phyloP scores from a whole-genome alignment of 116 monocot genomes.

The Zostera marina region DNA sequence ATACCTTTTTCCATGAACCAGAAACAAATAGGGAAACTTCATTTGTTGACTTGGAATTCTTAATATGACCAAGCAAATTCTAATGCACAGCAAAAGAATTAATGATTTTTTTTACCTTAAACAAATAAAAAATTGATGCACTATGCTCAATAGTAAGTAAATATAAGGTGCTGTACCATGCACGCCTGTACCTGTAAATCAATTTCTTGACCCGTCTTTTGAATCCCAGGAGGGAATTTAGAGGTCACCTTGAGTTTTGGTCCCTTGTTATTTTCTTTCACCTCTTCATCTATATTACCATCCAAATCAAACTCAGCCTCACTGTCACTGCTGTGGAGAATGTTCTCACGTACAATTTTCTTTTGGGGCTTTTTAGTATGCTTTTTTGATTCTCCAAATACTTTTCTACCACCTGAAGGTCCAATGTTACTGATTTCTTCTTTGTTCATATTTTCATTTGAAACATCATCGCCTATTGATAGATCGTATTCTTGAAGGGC shows the following conservation, averaged over 20 bases:
- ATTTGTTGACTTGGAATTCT: constrained; percentile 45
- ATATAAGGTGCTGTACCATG: background rate
- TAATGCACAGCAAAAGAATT: constrained; percentile 9
- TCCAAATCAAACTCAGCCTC: constrained; percentile 44
- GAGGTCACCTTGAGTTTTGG: constrained; percentile 16
- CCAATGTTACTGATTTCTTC: constrained; percentile 6
- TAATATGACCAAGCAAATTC: constrained; percentile 48
- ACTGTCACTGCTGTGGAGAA: constrained; percentile 31
- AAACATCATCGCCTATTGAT: too few species aligned
- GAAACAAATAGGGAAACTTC: constrained; percentile 80
- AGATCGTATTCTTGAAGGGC: constrained; percentile 70
- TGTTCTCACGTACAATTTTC: constrained; percentile 9
- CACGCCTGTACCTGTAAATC: constrained; percentile 61
- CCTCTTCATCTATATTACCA: constrained; percentile 7
- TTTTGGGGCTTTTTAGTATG: constrained; percentile 15
- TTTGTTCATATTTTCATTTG: constrained; percentile 17
- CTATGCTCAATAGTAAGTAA: too few species aligned
- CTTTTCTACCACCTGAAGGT: constrained; percentile 50
- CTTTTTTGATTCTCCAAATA: constrained; percentile 40
- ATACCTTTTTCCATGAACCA: constrained; percentile 85
- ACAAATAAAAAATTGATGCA: constrained; percentile 4
- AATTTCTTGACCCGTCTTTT: constrained; percentile 18
- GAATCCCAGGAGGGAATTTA: constrained; percentile 26
- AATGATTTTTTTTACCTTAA: background rate
- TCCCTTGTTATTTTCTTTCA: constrained; percentile 11